A percentile compares a stretch with the other conserved stretches of the same genome.
Conservation (phyloP, 2,329 filamentous ascomycete species). For the Neonectria sp. region DNA sequence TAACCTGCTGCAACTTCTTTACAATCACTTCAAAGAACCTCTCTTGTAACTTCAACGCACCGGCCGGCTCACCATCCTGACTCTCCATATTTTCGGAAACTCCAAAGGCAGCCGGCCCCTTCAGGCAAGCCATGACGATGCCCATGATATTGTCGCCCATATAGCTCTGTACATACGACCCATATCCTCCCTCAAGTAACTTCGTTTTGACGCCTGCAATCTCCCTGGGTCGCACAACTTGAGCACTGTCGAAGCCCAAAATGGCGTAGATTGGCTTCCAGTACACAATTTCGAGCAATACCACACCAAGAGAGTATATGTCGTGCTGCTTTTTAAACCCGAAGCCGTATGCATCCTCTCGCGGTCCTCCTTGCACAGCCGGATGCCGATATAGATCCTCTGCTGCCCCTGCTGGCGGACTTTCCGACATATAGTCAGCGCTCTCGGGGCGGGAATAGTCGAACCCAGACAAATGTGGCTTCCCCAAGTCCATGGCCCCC, state of each 20-base stretch:
- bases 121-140: conserved; percentile 8
- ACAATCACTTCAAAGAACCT: conserved; percentile 13
- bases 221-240: neutral
- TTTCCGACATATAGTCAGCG: neutral
- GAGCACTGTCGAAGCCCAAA: neutral
- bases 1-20: neutral
- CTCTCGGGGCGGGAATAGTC: conserved; percentile 14
- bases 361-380: conserved; percentile 10
- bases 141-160: conserved; percentile 6
- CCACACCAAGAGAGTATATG: conserved; percentile 13
- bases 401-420: neutral
- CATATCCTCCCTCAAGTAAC: neutral
- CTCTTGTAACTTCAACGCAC: conserved; percentile 1
- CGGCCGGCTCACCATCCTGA: neutral
- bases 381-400: conserved; percentile 21
- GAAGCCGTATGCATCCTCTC: neutral
- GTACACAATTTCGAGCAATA: conserved; percentile 15
- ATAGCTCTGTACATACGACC: neutral
- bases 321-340: conserved; percentile 23
- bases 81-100: neutral
- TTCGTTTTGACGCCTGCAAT: conserved; percentile 5
- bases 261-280: conserved; percentile 16
- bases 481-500: neutral
- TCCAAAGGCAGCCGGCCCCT: neutral
- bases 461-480: conserved; percentile 14